Evolutionary conservation across 768 basidiomycete genomes (phyloP), one percentile per base, ranked within the genome.

Genomic region (Agrocybe pediades): DNA sequence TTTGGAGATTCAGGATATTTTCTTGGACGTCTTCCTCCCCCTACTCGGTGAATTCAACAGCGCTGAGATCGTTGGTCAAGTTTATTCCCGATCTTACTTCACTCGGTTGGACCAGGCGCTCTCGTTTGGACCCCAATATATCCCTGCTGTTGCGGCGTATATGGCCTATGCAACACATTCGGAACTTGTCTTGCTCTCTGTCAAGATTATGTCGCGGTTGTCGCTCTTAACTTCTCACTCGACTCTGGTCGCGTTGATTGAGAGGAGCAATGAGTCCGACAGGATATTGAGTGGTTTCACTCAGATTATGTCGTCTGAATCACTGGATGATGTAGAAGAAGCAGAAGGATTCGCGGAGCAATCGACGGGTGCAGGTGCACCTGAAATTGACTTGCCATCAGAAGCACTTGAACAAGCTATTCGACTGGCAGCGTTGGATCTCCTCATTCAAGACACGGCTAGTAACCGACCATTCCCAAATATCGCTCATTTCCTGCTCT

Each of bases 1-100:
- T 0, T 74, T 98, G 53, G 90, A 94, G 57, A 80, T 93, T 23
- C 95, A 98, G 64, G 86, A 90, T 46, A 81, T 93, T 51, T 97
- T 95, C 76, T 77, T 95, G 39, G 94, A 98, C 50, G 86, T 95
- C 20, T 81, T 96, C 45, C 73, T 96, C 2, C 92, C 93, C 2
- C 71, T 88, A 19, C 79, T 95, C 7, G 74, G 82, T 17, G 87
- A 92, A 50, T 75, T 85, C 53, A 81, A 79, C 55, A 60, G 56
- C 9, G 67, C 80, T 0, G 67, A 80, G 0, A 65, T 86, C 42
- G 70, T 84, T 21, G 84, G 84, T 24, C 76, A 73, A 7, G 68
- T 83, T 15, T 81, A 84, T 55, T 74, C 87, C 0, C 80, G 85
- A 9, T 88, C 87, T 2, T 87, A 81, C 64, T 90, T 87, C 72